Conservation (phyloP, 2,329 filamentous ascomycete species). For the Alternaria sp. region DNA sequence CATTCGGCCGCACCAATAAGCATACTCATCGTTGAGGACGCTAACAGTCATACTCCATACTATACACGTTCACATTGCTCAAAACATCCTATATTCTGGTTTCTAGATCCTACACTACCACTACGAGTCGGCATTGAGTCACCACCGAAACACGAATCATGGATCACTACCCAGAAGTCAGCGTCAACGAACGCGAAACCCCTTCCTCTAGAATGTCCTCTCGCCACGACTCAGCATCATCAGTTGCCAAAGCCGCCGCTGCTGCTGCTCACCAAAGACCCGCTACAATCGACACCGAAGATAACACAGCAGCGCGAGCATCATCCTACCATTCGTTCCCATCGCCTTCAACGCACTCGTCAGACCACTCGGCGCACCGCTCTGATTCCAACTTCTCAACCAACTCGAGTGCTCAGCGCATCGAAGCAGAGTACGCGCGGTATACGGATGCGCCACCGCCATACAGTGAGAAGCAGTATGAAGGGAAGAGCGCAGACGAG, state of each 20-base stretch:
- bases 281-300: not conserved
- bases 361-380: conserved; percentile 10
- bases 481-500: conserved; percentile 36
- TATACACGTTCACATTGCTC: not conserved
- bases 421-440: conserved; percentile 28
- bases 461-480: conserved; percentile 32
- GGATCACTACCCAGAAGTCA: conserved; percentile 37
- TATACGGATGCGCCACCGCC: conserved; percentile 35
- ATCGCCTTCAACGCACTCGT: conserved; percentile 15
- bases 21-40: not conserved
- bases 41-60: not conserved
- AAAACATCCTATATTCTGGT: not conserved
- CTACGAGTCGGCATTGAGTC: not conserved
- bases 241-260: conserved; percentile 16
- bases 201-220: conserved; percentile 19
- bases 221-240: conserved; percentile 30
- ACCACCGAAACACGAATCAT: conserved; percentile 17
- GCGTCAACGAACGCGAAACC: conserved; percentile 28
- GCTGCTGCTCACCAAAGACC: not conserved
- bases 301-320: not conserved
- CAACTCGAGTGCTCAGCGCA: conserved; percentile 10
- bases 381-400: conserved; percentile 14
- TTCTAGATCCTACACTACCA: not conserved
- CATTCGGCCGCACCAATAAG: not conserved
- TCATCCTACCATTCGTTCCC: conserved; percentile 24